Base-by-base conservation (phyloP, 768 basidiomycete genomes). In the Boletus sensibilis region DNA sequence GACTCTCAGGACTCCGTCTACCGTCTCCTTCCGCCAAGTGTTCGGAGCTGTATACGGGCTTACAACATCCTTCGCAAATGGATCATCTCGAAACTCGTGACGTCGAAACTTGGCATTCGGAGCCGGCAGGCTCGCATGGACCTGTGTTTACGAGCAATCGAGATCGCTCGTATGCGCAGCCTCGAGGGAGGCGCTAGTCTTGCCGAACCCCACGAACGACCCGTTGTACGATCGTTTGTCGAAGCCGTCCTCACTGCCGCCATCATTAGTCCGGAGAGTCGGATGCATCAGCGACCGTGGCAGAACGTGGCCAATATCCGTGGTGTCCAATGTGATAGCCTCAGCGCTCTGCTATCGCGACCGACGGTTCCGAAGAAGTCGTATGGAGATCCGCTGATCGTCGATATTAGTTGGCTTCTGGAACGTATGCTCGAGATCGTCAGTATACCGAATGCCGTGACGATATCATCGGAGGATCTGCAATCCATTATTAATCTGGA, bases 401-500 rank as follows among this genome's bases (percentile, higher is more conserved):
- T 88, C 16, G 92, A 93, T 66, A 81, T 91, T 60, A 89, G 88
- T 11, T 94, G 91, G 90, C 72, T 92, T 38, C 68, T 94, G 55
- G 92, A 94, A 68, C 82, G 90, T 42, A 82, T 93, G 72, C 73
- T 93, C 35, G 92, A 93, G 67, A 76, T 93, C 45, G 82, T 92
- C 56, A 84, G 86, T 27, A 79, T 85, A 50, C 85, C 90, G 4
- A 90, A 94, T 67, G 76, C 85, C 16, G 72, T 90, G 9, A 81
- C 84, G 45, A 78, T 83, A 16, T 66, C 77, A 1, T 67, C 74
- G n/a, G 78, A 79, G 35, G 83, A 84, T 58, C 78, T 77, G 35
- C 78, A 80, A 41, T 79, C 75, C 37, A 79, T 93, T 37, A 80
- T 94, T 43, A 93, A 92, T 65, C 83, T 92, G 61, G 87, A 92